Evolutionary conservation across 306 rosid genomes (phyloP).

Genomic region (Aeschynomene evenia): DNA sequence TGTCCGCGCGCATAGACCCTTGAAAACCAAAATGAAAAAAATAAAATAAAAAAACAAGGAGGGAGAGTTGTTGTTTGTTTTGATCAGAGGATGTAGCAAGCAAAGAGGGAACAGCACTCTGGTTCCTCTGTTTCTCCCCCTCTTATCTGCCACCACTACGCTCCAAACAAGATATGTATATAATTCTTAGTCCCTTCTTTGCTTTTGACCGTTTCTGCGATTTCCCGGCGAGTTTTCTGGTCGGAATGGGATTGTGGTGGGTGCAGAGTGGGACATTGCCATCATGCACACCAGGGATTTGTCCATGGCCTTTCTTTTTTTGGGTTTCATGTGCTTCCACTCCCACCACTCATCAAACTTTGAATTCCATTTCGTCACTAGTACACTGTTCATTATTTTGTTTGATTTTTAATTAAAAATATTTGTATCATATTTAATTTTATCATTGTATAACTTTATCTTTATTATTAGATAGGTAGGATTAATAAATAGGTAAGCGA

Average conservation of each 20-base stretch:
- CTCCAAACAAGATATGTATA: background rate
- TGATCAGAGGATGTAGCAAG: slow-evolving; percentile 35
- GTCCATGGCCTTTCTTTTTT: background rate
- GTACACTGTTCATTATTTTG: too few species aligned
- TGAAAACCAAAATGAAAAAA: too few species aligned
- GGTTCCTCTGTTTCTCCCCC: background rate
- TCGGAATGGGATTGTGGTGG: slow-evolving; percentile 5
- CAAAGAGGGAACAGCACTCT: slow-evolving; percentile 34
- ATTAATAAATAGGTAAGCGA: too few species aligned
- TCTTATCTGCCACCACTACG: slow-evolving; percentile 17
- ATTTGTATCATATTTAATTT: too few species aligned
- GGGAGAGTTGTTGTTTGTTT: slow-evolving; percentile 32
- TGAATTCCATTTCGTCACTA: too few species aligned
- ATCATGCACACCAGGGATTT: background rate
- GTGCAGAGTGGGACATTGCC: background rate
- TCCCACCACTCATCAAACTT: background rate
- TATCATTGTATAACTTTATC: too few species aligned
- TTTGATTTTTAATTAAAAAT: too few species aligned
- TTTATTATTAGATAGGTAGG: too few species aligned
- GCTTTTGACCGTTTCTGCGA: slow-evolving; percentile 28
- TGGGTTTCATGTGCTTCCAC: background rate
- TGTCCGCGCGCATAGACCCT: slow-evolving; percentile 24
- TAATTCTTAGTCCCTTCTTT: background rate
- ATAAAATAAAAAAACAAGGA: background rate
- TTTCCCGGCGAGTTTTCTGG: slow-evolving; percentile 33